A percentile compares a stretch with the other conserved stretches of the same genome.
Evolutionary conservation across 257 asterid genomes (phyloP).

Genomic region (Nicotiana noctiflora): DNA sequence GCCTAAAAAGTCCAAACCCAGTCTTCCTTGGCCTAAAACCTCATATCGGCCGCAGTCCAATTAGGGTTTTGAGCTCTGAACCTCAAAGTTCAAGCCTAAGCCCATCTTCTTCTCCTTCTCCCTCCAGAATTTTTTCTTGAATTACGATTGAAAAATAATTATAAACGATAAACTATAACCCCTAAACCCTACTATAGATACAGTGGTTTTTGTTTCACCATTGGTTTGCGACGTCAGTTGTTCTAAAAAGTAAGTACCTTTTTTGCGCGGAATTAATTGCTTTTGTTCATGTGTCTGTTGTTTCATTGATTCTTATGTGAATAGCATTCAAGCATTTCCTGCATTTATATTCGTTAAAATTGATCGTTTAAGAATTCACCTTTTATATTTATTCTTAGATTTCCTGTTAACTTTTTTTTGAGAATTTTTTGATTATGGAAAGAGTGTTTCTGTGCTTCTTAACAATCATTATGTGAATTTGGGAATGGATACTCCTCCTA

Average conservation of each 20-base stretch:
- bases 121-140: conserved; percentile 5
- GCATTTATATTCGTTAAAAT: background rate
- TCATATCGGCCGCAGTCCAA: conserved; percentile 19
- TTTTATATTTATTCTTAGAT: background rate
- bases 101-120: conserved; percentile 22
- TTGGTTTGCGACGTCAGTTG: background rate
- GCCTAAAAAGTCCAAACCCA: background rate
- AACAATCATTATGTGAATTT: background rate
- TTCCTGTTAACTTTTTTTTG: background rate
- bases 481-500: background rate
- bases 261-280: background rate
- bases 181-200: conserved; percentile 17
- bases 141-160: conserved; percentile 12
- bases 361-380: background rate
- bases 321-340: background rate
- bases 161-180: background rate
- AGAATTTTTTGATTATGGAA: background rate
- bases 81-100: conserved; percentile 4
- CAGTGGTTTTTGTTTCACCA: conserved; percentile 1
- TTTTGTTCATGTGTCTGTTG: background rate
- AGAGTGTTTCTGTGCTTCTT: background rate
- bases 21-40: conserved; percentile 6
- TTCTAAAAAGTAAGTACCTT: conserved; percentile 3
- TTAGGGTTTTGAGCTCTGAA: conserved; percentile 21
- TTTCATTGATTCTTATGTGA: background rate